Percentiles rank a stretch among this genome's conserved stretches.
These are phyloP conservation scores for Ascomycota sp. DNA, from an alignment of 2,329 filamentous ascomycete species.

Conservation along the genomic window DNA sequence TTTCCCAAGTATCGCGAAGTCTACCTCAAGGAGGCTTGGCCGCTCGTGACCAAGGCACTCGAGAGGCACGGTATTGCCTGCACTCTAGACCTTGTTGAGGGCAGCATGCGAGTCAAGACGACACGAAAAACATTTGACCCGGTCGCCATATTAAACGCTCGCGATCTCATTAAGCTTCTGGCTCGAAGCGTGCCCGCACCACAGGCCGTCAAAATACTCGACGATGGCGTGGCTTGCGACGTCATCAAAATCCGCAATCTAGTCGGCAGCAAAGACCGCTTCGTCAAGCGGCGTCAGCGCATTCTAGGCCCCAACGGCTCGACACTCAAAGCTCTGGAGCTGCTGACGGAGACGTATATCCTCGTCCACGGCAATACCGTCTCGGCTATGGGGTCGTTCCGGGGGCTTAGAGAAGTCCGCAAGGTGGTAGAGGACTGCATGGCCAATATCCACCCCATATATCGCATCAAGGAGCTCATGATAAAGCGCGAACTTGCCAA, in stretches of 20 bases:
- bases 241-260: slow-evolving; percentile 88
- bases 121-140: slow-evolving; percentile 84
- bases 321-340: slow-evolving; percentile 82
- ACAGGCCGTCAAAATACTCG: slow-evolving; percentile 82
- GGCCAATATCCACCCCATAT: slow-evolving; percentile 92
- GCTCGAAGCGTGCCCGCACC: slow-evolving; percentile 81
- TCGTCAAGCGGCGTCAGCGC: slow-evolving; percentile 82
- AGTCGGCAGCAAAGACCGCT: slow-evolving; percentile 83
- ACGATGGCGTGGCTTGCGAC: slow-evolving; percentile 81
- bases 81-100: slow-evolving; percentile 83
- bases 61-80: slow-evolving; percentile 80
- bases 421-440: slow-evolving; percentile 88
- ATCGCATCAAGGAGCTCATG: slow-evolving; percentile 59
- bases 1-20: slow-evolving; percentile 96
- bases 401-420: slow-evolving; percentile 80
- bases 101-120: slow-evolving; percentile 91
- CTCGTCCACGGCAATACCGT: slow-evolving; percentile 96
- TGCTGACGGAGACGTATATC: slow-evolving; percentile 81
- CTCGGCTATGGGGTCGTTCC: slow-evolving; percentile 75
- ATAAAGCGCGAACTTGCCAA: slow-evolving; percentile 84
- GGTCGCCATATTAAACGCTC: slow-evolving; percentile 76
- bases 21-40: slow-evolving; percentile 85
- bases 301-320: slow-evolving; percentile 82
- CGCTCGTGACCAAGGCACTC: slow-evolving; percentile 67
- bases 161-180: slow-evolving; percentile 84